These are phyloP conservation scores for Didymella lethalis DNA, from an alignment of 2,329 filamentous ascomycete species.

Conservation along the genomic window DNA sequence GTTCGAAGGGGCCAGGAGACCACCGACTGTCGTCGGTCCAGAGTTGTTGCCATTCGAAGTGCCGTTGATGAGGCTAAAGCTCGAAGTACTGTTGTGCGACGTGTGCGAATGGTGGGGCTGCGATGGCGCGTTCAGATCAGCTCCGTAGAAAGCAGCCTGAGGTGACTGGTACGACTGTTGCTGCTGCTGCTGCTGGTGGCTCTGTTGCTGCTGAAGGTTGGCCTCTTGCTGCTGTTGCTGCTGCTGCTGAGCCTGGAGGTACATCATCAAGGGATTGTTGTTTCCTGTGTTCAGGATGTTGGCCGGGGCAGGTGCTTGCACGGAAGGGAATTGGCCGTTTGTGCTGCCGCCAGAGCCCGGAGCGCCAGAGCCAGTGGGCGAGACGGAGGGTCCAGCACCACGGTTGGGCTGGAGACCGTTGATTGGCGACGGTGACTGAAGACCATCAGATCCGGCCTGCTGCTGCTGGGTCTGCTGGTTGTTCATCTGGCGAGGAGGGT, in stretches of 20 bases:
- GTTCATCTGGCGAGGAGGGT: slow-evolving; percentile 87
- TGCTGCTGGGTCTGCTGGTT: slow-evolving; percentile 66
- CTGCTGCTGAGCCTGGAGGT: slow-evolving; percentile 74
- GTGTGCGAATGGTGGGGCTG: slow-evolving; percentile 67
- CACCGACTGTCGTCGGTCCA: slow-evolving; percentile 74
- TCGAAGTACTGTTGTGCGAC: slow-evolving; percentile 62
- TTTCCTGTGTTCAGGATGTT: slow-evolving; percentile 78
- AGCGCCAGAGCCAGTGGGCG: slow-evolving; percentile 65
- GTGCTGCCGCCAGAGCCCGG: slow-evolving; percentile 62
- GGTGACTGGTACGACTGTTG: slow-evolving; percentile 69
- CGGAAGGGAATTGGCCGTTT: slow-evolving; percentile 67
- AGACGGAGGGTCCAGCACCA: slow-evolving; percentile 64
- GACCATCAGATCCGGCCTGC: slow-evolving; percentile 69
- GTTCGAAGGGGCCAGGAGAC: slow-evolving; percentile 76
- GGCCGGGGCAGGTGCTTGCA: slow-evolving; percentile 70
- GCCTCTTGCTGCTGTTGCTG: slow-evolving; percentile 55
- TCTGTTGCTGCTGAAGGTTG: slow-evolving; percentile 44
- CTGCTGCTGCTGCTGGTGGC: slow-evolving; percentile 39
- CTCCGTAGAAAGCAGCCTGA: slow-evolving; percentile 81
- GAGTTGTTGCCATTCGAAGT: slow-evolving; percentile 50
- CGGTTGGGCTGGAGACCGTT: slow-evolving; percentile 65
- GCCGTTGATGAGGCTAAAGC: slow-evolving; percentile 59
- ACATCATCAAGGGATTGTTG: slow-evolving; percentile 92
- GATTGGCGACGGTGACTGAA: slow-evolving; percentile 64
- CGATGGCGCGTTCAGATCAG: slow-evolving; percentile 67